Conservation (phyloP, 345 rosid genomes). For the Jatropha curcas region DNA sequence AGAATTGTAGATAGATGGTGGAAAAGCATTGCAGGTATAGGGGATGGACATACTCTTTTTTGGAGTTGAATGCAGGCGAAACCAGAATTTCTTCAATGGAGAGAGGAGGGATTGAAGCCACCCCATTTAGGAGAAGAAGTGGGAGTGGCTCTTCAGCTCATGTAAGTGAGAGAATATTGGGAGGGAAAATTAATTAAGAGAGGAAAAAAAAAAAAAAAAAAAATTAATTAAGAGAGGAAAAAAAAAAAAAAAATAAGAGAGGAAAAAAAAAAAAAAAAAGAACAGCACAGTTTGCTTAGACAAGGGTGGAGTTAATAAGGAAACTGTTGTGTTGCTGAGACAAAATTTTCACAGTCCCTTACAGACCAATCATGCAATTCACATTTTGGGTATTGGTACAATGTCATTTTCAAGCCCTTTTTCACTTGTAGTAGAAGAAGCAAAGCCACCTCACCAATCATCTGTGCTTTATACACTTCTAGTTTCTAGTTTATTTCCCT, state of each 20-base stretch:
- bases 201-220: slow-evolving; percentile 12
- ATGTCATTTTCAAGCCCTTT: slow-evolving; percentile 56
- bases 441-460: slow-evolving; percentile 55
- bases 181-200: background rate
- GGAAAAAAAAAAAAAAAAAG: slow-evolving; percentile 13
- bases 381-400: slow-evolving; percentile 50
- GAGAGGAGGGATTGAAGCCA: slow-evolving; percentile 90
- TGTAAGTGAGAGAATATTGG: slow-evolving; percentile 19
- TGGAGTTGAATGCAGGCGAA: slow-evolving; percentile 65
- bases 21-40: background rate
- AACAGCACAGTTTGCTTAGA: slow-evolving; percentile 42
- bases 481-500: background rate
- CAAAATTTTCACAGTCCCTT: slow-evolving; percentile 27
- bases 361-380: slow-evolving; percentile 45
- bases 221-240: too few relatives aligned
- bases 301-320: slow-evolving; percentile 31
- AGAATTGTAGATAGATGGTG: background rate
- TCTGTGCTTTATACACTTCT: slow-evolving; percentile 52
- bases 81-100: slow-evolving; percentile 92
- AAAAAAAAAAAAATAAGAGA: background rate
- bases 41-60: slow-evolving; percentile 57
- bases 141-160: slow-evolving; percentile 35
- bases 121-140: slow-evolving; percentile 63
- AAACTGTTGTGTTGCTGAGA: slow-evolving; percentile 9
- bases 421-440: slow-evolving; percentile 56